These are phyloP conservation scores for Aspergillus udagawae DNA, from an alignment of 2,329 filamentous ascomycete genomes.

Conservation along the genomic window DNA sequence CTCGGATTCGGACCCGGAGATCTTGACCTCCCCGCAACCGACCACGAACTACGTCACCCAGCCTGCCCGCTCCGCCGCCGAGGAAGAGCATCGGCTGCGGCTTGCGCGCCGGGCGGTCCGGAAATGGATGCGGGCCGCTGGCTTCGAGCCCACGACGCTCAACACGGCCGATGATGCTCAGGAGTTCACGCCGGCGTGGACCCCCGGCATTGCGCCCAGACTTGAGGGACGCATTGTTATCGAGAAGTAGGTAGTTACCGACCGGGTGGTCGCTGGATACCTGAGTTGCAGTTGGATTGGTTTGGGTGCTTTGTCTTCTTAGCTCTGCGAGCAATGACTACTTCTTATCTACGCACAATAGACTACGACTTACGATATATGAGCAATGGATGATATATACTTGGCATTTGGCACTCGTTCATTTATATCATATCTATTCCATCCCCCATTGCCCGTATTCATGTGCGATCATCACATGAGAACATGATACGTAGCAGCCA, in stretches of 20 bases:
- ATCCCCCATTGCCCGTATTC: too few relatives aligned
- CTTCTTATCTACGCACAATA: background rate
- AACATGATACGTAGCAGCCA: background rate
- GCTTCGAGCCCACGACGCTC: constrained; percentile 49
- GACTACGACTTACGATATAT: background rate
- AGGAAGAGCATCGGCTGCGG: constrained; percentile 54
- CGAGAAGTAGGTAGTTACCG: constrained; percentile 5
- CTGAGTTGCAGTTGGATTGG: background rate
- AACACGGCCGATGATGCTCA: constrained; percentile 54
- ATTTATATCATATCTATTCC: too few relatives aligned
- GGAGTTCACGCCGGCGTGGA: constrained; percentile 67
- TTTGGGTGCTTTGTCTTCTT: background rate
- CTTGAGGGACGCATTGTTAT: constrained; percentile 69
- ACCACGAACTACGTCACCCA: constrained; percentile 37
- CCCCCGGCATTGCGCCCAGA: constrained; percentile 70
- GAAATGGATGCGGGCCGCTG: constrained; percentile 69
- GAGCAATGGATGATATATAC: background rate
- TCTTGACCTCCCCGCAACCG: constrained; percentile 32
- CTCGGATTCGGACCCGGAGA: constrained; percentile 39
- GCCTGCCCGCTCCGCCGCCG: constrained; percentile 38
- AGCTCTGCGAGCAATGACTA: background rate
- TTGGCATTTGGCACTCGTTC: background rate
- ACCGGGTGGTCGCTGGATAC: background rate
- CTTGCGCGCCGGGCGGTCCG: constrained; percentile 65
- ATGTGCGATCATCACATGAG: too few relatives aligned